These are phyloP conservation scores for Solanum chiquidenum DNA, from an alignment of 257 asterid genomes.

Conservation along the genomic window DNA sequence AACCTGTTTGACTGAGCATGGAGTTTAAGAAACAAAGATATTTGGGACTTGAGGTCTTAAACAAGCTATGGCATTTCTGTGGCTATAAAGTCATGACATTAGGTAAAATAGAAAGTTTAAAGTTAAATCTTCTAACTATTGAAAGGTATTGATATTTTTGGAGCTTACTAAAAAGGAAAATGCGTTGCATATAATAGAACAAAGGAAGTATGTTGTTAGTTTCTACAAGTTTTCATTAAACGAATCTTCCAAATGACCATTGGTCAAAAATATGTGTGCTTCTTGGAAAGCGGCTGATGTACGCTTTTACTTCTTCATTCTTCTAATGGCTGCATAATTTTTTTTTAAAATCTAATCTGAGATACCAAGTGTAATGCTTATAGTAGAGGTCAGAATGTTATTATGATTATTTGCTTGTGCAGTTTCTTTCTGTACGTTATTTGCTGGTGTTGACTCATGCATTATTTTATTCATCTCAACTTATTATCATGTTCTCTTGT, in stretches of 20 bases:
- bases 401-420: background rate
- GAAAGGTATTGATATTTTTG: background rate
- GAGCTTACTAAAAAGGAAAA: background rate
- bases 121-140: background rate
- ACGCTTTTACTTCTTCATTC: background rate
- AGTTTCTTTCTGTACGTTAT: background rate
- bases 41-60: background rate
- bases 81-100: background rate
- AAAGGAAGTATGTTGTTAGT: background rate
- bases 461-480: background rate
- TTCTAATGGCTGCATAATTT: background rate
- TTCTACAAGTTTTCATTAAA: background rate
- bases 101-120: background rate
- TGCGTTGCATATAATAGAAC: background rate
- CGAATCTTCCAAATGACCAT: background rate
- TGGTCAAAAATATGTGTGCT: background rate
- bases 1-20: background rate
- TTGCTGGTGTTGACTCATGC: background rate
- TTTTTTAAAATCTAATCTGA: background rate
- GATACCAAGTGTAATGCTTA: background rate
- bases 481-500: background rate
- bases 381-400: background rate
- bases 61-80: background rate
- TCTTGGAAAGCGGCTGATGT: background rate
- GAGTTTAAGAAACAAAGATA: background rate